Conservation (phyloP, 2,329 filamentous ascomycete genomes). For the Colletotrichum tanaceti region DNA sequence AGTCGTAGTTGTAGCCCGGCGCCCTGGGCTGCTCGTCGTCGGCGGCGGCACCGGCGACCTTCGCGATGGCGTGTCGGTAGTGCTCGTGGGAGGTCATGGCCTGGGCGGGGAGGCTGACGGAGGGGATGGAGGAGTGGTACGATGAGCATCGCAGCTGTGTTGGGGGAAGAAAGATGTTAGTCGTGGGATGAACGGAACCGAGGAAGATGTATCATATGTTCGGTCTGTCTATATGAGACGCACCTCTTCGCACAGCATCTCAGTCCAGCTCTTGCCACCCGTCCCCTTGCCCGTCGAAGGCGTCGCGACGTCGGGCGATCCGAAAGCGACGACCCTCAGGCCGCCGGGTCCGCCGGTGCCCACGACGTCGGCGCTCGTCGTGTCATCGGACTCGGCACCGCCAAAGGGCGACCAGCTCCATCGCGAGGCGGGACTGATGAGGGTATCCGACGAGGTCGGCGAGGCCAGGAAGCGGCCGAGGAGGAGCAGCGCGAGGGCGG, state of each 20-base stretch:
- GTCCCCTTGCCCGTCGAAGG: constrained; percentile 44
- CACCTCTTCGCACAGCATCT: constrained; percentile 62
- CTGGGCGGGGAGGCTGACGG: constrained; percentile 57
- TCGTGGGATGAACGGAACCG: neutral
- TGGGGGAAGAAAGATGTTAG: constrained; percentile 5
- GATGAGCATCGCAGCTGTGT: constrained; percentile 59
- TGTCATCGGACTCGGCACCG: constrained; percentile 34
- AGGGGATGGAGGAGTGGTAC: constrained; percentile 60
- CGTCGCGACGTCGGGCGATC: constrained; percentile 58
- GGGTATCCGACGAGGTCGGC: constrained; percentile 10
- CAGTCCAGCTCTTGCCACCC: constrained; percentile 57
- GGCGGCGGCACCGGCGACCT: constrained; percentile 45
- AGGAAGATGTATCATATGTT: too few species aligned
- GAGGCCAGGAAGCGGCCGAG: constrained; percentile 46
- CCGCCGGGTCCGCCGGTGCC: constrained; percentile 47
- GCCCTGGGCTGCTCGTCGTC: constrained; percentile 48
- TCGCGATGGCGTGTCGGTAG: constrained; percentile 61
- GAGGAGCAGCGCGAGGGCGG: constrained; percentile 42
- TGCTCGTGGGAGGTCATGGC: constrained; percentile 64
- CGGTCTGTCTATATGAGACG: constrained; percentile 39
- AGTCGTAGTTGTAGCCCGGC: constrained; percentile 58
- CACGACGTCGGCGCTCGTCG: constrained; percentile 36
- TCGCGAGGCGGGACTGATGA: neutral
- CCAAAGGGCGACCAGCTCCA: constrained; percentile 38
- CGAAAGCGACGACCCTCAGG: constrained; percentile 64